Base-by-base conservation (phyloP, 2,329 filamentous ascomycete species). In the Arthrobotrys megalospora region DNA sequence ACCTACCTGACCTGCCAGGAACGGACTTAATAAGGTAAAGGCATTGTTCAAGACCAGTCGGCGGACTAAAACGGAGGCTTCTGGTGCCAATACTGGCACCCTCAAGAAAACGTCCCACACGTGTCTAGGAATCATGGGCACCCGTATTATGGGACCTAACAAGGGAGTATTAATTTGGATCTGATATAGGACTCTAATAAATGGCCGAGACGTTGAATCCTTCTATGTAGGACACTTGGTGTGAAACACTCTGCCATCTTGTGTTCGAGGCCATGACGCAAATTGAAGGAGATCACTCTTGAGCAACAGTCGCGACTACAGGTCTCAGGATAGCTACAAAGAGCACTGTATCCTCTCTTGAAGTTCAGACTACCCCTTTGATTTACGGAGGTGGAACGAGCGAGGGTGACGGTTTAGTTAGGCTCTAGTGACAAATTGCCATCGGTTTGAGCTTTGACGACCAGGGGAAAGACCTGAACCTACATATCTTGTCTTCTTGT, bases 151-250 rank as follows among this genome's bases (percentile, higher is more conserved):
- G 16, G 16, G 36, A 19, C 12, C 52, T 19, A 60, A n/a, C 34
- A 43, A 63, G 32, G 43, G 32, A 43, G 48, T 41, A 45, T 77
- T 77, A 71, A 68, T 72, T 14, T 63, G 60, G 67, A 68, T 78
- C 67, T 68, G 38, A 36, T 77, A 72, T 63, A 72, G 60, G 36
- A 32, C 48, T 41, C 34, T 32, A 67, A 78, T 70, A 77, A 41
- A 52, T 67, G 60, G 67, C 36, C 38, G 36, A 36, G 64, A 10
- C 53, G 64, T 60, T 50, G 67, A 66, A 63, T 62, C 60, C 62
- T 66, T 65, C 58, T 24, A 28, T 28, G 24, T 28, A 10, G 28
- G 28, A 58, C 41, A 19, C 24, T 64, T n/a, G 43, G 48, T 58
- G 12, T 62, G 60, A 48, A 53, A 34, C 41, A 60, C 62, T 66